Conservation (phyloP, 1,284 basidiomycete genomes). For the Sporisorium iseilematis-ciliati region DNA sequence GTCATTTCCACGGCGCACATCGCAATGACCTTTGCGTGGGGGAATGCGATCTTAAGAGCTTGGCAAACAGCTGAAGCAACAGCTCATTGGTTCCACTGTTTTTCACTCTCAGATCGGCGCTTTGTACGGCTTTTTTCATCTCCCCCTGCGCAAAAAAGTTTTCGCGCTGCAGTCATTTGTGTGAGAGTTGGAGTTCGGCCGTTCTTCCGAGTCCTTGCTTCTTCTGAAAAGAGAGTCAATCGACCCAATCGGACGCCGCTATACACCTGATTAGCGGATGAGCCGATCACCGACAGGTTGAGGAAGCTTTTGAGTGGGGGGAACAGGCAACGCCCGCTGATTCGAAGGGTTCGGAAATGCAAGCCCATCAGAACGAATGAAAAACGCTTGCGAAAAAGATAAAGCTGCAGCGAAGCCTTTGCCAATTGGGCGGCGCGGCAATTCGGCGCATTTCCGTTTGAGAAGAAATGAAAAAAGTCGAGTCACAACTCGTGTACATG, state of each 20-base stretch:
- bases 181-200: slow-evolving; percentile 11
- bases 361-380: background rate
- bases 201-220: slow-evolving; percentile 1
- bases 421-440: too few species aligned
- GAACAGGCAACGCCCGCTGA: background rate
- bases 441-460: too few species aligned
- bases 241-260: slow-evolving; percentile 6
- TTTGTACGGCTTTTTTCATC: slow-evolving; percentile 10
- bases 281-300: too few species aligned
- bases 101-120: slow-evolving; percentile 9
- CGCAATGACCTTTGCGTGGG: slow-evolving; percentile 1
- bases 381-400: background rate
- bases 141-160: background rate
- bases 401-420: background rate
- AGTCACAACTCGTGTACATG: slow-evolving; percentile 2
- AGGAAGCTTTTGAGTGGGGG: background rate
- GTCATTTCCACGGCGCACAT: background rate
- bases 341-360: slow-evolving; percentile 5
- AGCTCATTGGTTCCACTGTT: slow-evolving; percentile 5
- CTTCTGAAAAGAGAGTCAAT: background rate
- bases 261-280: too few species aligned
- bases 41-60: background rate
- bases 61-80: background rate
- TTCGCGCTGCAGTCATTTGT: background rate
- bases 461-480: slow-evolving; percentile 2